Evolutionary conservation across 1,284 basidiomycete species (phyloP).

Genomic region (Neonothopanus nambi): DNA sequence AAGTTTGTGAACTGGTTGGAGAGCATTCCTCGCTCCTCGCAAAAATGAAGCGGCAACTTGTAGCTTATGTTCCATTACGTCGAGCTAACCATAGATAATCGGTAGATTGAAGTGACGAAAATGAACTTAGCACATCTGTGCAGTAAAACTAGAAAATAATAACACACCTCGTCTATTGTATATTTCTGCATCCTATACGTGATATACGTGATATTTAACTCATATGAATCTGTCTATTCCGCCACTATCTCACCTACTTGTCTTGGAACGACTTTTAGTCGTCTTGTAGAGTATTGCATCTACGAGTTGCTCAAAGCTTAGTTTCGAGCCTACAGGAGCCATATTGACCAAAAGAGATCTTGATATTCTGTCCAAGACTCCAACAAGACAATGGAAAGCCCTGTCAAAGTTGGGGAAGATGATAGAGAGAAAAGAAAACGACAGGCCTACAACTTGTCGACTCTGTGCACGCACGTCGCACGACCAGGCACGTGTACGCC

Average conservation of each 20-base stretch:
- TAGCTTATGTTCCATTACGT: conserved; percentile 17
- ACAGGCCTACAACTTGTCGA: too few species aligned
- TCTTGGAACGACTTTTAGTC: conserved; percentile 6
- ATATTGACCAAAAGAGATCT: neutral
- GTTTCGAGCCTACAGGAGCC: conserved; percentile 10
- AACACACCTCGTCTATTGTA: conserved; percentile 10
- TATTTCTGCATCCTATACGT: conserved; percentile 7
- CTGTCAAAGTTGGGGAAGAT: too few species aligned
- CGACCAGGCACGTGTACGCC: too few species aligned
- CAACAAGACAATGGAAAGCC: too few species aligned
- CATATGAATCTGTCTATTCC: neutral
- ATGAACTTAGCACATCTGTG: neutral
- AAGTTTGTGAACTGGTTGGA: conserved; percentile 17
- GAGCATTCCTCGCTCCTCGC: conserved; percentile 16
- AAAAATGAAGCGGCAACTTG: conserved; percentile 15
- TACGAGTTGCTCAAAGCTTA: conserved; percentile 11
- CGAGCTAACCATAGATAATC: conserved; percentile 8
- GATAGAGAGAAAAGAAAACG: too few species aligned
- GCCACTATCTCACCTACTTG: conserved; percentile 6
- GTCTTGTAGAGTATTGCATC: conserved; percentile 14
- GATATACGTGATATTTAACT: neutral
- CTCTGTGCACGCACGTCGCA: too few species aligned
- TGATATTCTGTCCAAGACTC: too few species aligned
- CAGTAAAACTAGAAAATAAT: neutral
- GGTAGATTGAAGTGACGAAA: neutral